A percentile compares a stretch with the other conserved stretches of the same genome.
Conservation (phyloP, 2,329 filamentous ascomycete genomes). For the Pestalotiopsis sp. region DNA sequence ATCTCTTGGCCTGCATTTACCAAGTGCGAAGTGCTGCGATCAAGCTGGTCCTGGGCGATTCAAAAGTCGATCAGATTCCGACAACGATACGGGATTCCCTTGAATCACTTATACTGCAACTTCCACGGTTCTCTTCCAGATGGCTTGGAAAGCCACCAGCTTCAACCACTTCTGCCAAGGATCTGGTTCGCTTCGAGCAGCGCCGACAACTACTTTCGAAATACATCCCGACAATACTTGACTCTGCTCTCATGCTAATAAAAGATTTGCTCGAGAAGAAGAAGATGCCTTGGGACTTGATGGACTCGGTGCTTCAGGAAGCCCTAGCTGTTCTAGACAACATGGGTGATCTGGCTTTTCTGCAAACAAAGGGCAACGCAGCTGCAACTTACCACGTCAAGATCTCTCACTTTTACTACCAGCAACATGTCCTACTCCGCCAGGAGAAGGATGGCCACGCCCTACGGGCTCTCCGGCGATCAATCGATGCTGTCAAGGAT, state of each 20-base stretch:
- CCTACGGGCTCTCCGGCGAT: slow-evolving; percentile 62
- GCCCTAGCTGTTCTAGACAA: slow-evolving; percentile 56
- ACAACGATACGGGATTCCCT: slow-evolving; percentile 38
- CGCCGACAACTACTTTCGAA: slow-evolving; percentile 55
- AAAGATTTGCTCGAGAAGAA: slow-evolving; percentile 54
- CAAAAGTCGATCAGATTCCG: slow-evolving; percentile 19
- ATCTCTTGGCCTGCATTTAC: slow-evolving; percentile 60
- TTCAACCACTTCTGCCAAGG: slow-evolving; percentile 55
- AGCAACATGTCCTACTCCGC: slow-evolving; percentile 57
- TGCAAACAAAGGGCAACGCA: slow-evolving; percentile 28
- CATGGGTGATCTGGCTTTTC: slow-evolving; percentile 43
- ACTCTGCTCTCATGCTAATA: slow-evolving; percentile 59
- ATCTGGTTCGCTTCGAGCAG: slow-evolving; percentile 63
- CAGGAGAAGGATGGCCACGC: slow-evolving; percentile 44
- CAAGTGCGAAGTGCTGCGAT: slow-evolving; percentile 57
- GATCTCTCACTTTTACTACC: slow-evolving; percentile 73
- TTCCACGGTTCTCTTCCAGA: slow-evolving; percentile 61
- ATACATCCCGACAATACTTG: slow-evolving; percentile 58
- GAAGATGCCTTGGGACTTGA: slow-evolving; percentile 52
- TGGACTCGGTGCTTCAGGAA: slow-evolving; percentile 61
- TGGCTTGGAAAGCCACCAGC: slow-evolving; percentile 63
- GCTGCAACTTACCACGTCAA: slow-evolving; percentile 59
- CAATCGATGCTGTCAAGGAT: slow-evolving; percentile 63
- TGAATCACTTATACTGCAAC: slow-evolving; percentile 58
- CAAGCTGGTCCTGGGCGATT: slow-evolving; percentile 40